A percentile compares a stretch with the other conserved stretches of the same genome.
Evolutionary conservation across 345 rosid genomes (phyloP).

Genomic region (Reutealis trisperma): DNA sequence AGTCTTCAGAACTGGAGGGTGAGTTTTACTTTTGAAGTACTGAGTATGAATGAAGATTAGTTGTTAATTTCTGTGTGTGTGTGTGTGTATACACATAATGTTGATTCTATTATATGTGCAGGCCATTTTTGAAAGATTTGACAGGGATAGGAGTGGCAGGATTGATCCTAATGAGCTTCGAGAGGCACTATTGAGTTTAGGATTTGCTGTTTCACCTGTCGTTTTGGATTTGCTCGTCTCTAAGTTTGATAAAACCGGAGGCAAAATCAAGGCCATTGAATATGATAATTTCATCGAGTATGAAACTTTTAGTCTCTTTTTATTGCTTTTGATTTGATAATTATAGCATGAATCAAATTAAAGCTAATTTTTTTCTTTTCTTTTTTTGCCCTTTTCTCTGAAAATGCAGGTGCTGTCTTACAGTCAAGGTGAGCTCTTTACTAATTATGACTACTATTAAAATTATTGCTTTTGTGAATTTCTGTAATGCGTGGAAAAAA

Average conservation of each 20-base stretch:
- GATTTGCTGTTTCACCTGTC: conserved; percentile 66
- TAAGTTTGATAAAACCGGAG: conserved; percentile 84
- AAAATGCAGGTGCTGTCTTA: conserved; percentile 86
- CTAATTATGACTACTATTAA: not conserved
- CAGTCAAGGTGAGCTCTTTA: conserved; percentile 65
- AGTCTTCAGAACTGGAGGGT: conserved; percentile 99
- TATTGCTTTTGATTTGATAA: not conserved
- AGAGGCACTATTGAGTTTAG: conserved; percentile 77
- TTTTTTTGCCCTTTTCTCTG: not conserved
- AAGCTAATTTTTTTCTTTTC: not conserved
- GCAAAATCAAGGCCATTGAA: conserved; percentile 69
- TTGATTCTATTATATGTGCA: conserved; percentile 20
- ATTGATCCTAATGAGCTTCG: conserved; percentile 79
- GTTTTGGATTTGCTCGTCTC: conserved; percentile 75
- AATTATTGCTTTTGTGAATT: not conserved
- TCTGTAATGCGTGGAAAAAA: not conserved
- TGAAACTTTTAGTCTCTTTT: not conserved
- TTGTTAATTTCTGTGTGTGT: no score
- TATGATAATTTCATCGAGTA: conserved; percentile 97
- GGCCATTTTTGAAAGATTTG: conserved; percentile 82
- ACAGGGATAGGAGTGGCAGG: conserved; percentile 82
- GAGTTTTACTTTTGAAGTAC: conserved; percentile 14
- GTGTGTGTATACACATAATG: no score
- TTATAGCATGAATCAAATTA: no score
- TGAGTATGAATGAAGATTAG: no score